Conservation (phyloP, 257 asterid genomes). For the Euphrasia confusa region DNA sequence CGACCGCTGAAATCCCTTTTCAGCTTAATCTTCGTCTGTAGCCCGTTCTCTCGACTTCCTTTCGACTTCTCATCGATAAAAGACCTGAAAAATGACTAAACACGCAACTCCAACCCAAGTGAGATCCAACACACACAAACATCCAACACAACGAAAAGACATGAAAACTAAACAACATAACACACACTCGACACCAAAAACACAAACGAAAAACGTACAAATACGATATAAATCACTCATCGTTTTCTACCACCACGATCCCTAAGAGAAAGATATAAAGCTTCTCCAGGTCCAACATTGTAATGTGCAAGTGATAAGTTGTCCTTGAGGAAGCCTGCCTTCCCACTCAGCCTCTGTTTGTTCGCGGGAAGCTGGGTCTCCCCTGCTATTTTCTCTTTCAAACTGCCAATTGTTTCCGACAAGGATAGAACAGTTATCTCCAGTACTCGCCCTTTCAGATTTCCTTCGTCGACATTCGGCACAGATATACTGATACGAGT, state of each 20-base stretch:
- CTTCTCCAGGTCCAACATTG: slow-evolving; percentile 69
- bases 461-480: slow-evolving; percentile 88
- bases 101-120: too few species aligned
- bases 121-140: too few species aligned
- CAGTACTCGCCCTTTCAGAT: slow-evolving; percentile 78
- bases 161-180: too few species aligned
- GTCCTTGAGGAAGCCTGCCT: slow-evolving; percentile 97
- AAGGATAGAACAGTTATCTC: slow-evolving; percentile 72
- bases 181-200: too few species aligned
- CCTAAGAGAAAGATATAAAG: slow-evolving; percentile 75
- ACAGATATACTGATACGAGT: slow-evolving; percentile 62
- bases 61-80: too few species aligned
- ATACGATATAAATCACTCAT: slow-evolving; percentile 30
- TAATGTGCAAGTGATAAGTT: slow-evolving; percentile 89
- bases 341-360: slow-evolving; percentile 95
- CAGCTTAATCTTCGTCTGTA: too few species aligned
- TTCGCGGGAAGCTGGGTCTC: slow-evolving; percentile 92
- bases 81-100: too few species aligned
- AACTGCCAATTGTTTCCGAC: slow-evolving; percentile 72
- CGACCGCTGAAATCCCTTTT: too few species aligned
- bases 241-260: slow-evolving; percentile 99
- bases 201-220: too few species aligned
- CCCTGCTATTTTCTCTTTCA: slow-evolving; percentile 92
- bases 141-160: too few species aligned
- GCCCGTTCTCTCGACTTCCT: too few species aligned